Evolutionary conservation across 192 early-diverging fungal species (phyloP), one percentile per base, ranked within the genome.

Genomic region (Funneliformis mosseae): DNA sequence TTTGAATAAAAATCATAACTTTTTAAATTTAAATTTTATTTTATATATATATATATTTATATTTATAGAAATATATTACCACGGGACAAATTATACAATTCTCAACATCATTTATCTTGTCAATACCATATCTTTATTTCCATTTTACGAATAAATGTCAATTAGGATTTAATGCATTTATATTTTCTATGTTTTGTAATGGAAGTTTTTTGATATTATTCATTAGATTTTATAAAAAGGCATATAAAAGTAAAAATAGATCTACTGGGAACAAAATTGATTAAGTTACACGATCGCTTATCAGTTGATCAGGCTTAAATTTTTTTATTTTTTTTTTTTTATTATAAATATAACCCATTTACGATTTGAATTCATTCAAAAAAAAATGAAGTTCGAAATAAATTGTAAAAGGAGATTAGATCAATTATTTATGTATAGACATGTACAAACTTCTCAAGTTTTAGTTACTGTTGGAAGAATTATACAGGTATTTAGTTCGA

Each of bases 21-120:
- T 81, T 4, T 64, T 38, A 50, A n/a, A n/a, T n/a, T n/a, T n/a
- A n/a, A n/a, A n/a, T n/a, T n/a, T n/a, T n/a, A n/a, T n/a, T n/a
- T n/a, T n/a, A n/a, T n/a, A n/a, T n/a, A n/a, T n/a, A n/a, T n/a
- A n/a, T 42, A 11, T 18, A 70, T 43, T 50, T 16, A 43, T 2
- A 70, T 41, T 38, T 25, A 9, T 76, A 87, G 84, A 79, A 87
- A 81, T 88, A 88, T 71, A 60, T 88, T 50, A 88, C 87, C 14
- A 64, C 81, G 1, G 83, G 76, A 41, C 88, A 89, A 79, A 89
- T 89, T 23, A 39, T 89, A n/a, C 88, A 89, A 74, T 88, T 88
- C 39, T n/a, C 77, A 8, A 43, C 62, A 14, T 87, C 85, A 33
- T 89, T 89, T 60, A 28, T 87, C 21, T 74, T 87, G 25, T 76